phyloP scores from a whole-genome alignment of 2,329 filamentous ascomycete species.

The Paradendryphiella salina region DNA sequence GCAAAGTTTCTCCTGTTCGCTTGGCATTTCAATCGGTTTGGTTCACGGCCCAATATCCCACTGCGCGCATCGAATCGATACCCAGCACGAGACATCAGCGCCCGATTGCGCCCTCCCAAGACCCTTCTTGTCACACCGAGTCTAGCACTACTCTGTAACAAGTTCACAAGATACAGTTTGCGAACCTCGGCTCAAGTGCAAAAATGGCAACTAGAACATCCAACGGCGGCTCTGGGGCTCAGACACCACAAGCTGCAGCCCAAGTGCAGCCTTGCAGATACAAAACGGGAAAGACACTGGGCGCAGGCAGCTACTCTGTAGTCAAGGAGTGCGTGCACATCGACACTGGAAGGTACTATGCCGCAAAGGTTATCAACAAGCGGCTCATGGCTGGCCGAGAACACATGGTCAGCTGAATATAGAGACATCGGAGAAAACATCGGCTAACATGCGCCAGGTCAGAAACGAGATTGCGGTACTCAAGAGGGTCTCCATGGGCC shows the following conservation, averaged over 20 bases:
- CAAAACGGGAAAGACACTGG: conserved; percentile 97
- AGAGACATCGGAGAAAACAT: background rate
- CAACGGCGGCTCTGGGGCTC: conserved; percentile 40
- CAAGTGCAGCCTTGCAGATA: conserved; percentile 94
- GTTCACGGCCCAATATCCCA: background rate
- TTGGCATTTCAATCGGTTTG: background rate
- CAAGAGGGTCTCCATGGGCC: conserved; percentile 98
- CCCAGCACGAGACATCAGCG: conserved; percentile 15
- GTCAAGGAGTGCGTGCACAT: conserved; percentile 99
- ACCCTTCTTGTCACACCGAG: background rate
- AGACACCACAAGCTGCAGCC: conserved; percentile 40
- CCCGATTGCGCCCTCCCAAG: conserved; percentile 6
- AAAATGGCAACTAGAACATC: conserved; percentile 26
- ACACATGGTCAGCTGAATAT: conserved; percentile 76
- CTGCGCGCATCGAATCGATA: conserved; percentile 4
- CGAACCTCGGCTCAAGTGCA: background rate
- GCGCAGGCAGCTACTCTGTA: conserved; percentile 95
- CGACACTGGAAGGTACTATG: conserved; percentile 96
- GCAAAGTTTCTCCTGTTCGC: background rate
- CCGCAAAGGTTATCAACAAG: conserved; percentile 99
- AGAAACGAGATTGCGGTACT: conserved; percentile 97
- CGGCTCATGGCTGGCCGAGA: conserved; percentile 94
- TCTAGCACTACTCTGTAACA: background rate
- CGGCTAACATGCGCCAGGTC: conserved; percentile 60
- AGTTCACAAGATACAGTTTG: background rate